Conservation (phyloP, 768 basidiomycete genomes). For the Trametes meyenii region DNA sequence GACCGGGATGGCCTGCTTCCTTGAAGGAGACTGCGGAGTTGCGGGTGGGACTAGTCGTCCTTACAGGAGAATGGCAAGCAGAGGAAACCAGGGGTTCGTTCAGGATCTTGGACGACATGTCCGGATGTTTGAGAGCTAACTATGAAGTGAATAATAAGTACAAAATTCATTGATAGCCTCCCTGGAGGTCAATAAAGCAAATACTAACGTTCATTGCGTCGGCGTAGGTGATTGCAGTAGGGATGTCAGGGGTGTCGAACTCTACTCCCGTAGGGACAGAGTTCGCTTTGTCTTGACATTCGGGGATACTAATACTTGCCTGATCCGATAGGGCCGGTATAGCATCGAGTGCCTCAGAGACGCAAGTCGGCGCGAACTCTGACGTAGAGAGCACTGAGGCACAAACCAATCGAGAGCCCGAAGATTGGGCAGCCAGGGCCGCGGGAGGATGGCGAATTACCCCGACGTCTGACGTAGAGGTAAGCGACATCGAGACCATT, state of each 20-base stretch:
- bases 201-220: slow-evolving; percentile 29
- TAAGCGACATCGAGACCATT: too few species aligned
- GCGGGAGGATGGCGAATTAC: too few species aligned
- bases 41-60: neutral
- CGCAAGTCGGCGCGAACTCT: too few species aligned
- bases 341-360: too few species aligned
- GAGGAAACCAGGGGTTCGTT: slow-evolving; percentile 14
- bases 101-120: slow-evolving; percentile 22
- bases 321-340: too few species aligned
- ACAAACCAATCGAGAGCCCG: too few species aligned
- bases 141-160: neutral
- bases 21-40: neutral
- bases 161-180: neutral
- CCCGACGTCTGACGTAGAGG: too few species aligned
- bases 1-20: neutral
- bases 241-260: slow-evolving; percentile 5
- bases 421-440: too few species aligned
- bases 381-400: too few species aligned
- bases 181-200: neutral
- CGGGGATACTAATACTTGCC: neutral
- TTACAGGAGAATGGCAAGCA: slow-evolving; percentile 1
- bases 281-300: neutral
- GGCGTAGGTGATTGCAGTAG: slow-evolving; percentile 28
- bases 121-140: slow-evolving; percentile 25
- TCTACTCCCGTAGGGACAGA: too few species aligned